Evolutionary conservation across 768 basidiomycete species (phyloP).

Genomic region (Xanthoconium stramineum): DNA sequence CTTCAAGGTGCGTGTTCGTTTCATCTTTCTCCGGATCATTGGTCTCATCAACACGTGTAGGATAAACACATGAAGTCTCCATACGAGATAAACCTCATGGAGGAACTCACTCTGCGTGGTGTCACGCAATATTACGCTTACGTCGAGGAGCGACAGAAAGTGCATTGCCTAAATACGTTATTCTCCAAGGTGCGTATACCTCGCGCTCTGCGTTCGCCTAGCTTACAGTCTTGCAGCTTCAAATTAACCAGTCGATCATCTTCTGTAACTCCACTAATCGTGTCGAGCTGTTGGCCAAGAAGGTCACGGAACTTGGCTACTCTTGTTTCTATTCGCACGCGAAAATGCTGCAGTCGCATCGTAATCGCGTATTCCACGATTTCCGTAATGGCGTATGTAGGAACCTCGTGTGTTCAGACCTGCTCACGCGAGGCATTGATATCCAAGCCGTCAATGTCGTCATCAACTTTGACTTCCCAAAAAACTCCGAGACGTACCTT

Average conservation of each 20-base stretch:
- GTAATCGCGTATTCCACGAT: conserved; percentile 99
- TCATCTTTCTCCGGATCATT: background rate
- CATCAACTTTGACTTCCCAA: conserved; percentile 99
- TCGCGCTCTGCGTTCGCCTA: background rate
- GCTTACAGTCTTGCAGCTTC: conserved; percentile 55
- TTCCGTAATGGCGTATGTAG: conserved; percentile 98
- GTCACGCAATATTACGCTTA: conserved; percentile 99
- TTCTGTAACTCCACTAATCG: conserved; percentile 99
- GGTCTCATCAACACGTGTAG: conserved; percentile 38
- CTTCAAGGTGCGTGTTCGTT: conserved; percentile 69
- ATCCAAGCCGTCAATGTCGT: conserved; percentile 99
- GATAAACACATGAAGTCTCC: conserved; percentile 96
- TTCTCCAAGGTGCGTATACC: conserved; percentile 79
- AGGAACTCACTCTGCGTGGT: conserved; percentile 96
- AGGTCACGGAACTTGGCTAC: conserved; percentile 98
- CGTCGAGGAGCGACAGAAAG: conserved; percentile 98
- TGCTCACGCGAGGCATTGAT: conserved; percentile 98
- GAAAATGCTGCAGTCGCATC: conserved; percentile 98
- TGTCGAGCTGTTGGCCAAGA: conserved; percentile 98
- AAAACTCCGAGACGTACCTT: conserved; percentile 98
- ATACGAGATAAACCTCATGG: conserved; percentile 99
- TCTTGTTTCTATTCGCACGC: conserved; percentile 99
- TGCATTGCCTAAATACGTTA: conserved; percentile 98
- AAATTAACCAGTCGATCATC: conserved; percentile 99
- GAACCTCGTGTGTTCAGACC: conserved; percentile 96